phyloP scores from a whole-genome alignment of 1,284 basidiomycete species.

The Cystobasidium slooffiae region DNA sequence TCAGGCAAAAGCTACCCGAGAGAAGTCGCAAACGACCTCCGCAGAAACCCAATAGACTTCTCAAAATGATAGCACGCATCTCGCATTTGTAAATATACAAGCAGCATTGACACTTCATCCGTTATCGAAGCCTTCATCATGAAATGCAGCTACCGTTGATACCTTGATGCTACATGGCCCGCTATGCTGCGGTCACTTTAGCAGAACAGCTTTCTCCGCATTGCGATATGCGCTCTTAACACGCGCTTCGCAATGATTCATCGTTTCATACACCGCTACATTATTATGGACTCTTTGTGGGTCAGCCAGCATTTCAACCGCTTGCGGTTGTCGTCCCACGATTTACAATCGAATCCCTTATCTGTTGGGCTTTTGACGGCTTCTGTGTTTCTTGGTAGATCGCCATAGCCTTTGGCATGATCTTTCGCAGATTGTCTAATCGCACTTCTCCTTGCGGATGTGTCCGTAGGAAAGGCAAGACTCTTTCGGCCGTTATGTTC shows the following conservation, averaged over 20 bases:
- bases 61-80: no score
- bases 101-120: no score
- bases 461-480: constrained; percentile 59
- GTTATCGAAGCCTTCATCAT: no score
- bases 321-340: not conserved
- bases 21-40: not conserved
- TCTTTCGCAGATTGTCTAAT: constrained; percentile 52
- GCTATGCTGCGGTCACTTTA: no score
- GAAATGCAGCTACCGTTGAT: no score
- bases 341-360: constrained; percentile 12
- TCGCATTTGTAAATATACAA: no score
- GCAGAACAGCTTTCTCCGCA: no score
- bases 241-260: no score
- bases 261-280: not conserved
- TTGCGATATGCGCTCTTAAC: no score
- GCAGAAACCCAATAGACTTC: not conserved
- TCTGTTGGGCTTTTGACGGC: constrained; percentile 33
- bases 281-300: not conserved
- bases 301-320: not conserved
- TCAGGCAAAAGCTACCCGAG: not conserved
- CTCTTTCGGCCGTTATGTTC: constrained; percentile 43
- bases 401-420: constrained; percentile 58
- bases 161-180: no score
- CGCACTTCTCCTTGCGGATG: constrained; percentile 61
- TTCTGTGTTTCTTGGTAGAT: constrained; percentile 52